Conservation (phyloP, 75 land plant species). For the Azolla pinnata region DNA sequence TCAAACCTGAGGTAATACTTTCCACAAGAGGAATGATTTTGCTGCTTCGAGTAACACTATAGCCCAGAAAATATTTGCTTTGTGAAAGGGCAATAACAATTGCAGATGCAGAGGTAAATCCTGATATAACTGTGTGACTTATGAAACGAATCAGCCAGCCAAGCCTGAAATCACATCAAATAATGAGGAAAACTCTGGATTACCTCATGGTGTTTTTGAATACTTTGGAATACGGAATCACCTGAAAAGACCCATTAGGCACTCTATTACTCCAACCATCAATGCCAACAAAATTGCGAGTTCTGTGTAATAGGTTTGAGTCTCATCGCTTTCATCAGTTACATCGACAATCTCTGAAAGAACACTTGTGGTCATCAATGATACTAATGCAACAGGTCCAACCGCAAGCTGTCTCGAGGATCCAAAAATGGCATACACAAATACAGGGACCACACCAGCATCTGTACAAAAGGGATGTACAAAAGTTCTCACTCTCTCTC, state of each 20-base stretch:
- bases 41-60: conserved; percentile 51
- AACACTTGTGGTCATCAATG: conserved; percentile 84
- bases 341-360: conserved; percentile 46
- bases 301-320: conserved; percentile 58
- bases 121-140: conserved; percentile 94
- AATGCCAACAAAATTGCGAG: conserved; percentile 85
- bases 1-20: conserved; percentile 57
- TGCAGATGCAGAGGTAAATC: conserved; percentile 92
- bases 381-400: conserved; percentile 89
- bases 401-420: conserved; percentile 94
- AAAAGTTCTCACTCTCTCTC: neutral
- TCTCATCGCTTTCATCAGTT: conserved; percentile 14
- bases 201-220: too few relatives aligned
- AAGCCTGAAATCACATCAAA: conserved; percentile 54
- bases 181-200: too few relatives aligned
- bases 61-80: conserved; percentile 84
- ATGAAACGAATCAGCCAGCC: conserved; percentile 97
- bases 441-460: conserved; percentile 81
- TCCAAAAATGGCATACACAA: conserved; percentile 86
- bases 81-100: conserved; percentile 87
- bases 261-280: conserved; percentile 86
- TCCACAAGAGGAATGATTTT: conserved; percentile 64
- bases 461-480: conserved; percentile 33
- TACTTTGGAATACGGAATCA: too few relatives aligned
- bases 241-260: conserved; percentile 85